Evolutionary conservation across 2,329 filamentous ascomycete genomes (phyloP).

Genomic region (Thelonectria olida): DNA sequence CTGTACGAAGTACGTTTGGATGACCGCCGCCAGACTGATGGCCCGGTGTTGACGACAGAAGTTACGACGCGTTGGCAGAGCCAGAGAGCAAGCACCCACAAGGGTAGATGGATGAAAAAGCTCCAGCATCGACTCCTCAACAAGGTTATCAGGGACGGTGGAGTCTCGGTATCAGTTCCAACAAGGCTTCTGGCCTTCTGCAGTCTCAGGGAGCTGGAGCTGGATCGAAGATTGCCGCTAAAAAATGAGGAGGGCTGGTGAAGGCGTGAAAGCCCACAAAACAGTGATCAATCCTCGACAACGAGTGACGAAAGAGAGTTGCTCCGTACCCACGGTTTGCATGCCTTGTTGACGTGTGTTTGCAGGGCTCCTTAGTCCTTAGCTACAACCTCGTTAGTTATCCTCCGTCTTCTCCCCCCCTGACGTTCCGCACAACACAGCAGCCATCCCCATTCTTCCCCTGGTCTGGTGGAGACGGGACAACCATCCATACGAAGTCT

Average conservation of each 20-base stretch:
- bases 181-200: too few relatives aligned
- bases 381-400: background rate
- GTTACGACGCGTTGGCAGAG: constrained; percentile 4
- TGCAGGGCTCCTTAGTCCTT: background rate
- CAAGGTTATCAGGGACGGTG: background rate
- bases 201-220: too few relatives aligned
- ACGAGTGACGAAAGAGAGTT: background rate
- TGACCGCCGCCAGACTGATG: background rate
- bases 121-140: background rate
- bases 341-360: constrained; percentile 16
- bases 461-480: constrained; percentile 26
- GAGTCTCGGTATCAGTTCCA: background rate
- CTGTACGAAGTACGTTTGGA: background rate
- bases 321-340: constrained; percentile 4
- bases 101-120: background rate
- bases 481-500: constrained; percentile 25
- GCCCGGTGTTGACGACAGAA: constrained; percentile 10
- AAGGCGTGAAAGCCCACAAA: background rate
- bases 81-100: background rate
- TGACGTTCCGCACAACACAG: constrained; percentile 16
- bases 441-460: background rate
- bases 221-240: constrained; percentile 2
- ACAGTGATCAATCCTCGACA: background rate
- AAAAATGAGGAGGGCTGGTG: background rate
- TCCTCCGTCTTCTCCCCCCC: background rate